These are phyloP conservation scores for Apiotrichum montevideense DNA, from an alignment of 1,284 basidiomycete species.

Conservation along the genomic window DNA sequence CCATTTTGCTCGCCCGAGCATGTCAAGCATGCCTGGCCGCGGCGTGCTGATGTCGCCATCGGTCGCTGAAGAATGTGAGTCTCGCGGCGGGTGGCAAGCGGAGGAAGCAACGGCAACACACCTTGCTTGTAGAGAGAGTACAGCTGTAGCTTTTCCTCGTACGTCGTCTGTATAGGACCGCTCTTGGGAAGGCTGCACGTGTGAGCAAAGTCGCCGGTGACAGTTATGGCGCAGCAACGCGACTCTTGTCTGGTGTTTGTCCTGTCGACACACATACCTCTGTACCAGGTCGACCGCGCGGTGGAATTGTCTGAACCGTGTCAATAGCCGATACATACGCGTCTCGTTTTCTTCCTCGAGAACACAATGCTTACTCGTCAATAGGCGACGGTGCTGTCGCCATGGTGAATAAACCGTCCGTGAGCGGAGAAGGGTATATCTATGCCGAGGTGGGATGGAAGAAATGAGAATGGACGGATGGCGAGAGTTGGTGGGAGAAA, in stretches of 20 bases:
- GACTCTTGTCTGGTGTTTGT: no score
- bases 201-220: no score
- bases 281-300: constrained; percentile 93
- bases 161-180: constrained; percentile 91
- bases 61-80: constrained; percentile 25
- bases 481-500: no score
- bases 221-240: no score
- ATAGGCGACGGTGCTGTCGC: constrained; percentile 10
- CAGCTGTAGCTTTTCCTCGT: constrained; percentile 92
- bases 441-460: background rate
- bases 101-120: constrained; percentile 34
- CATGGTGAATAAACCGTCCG: constrained; percentile 4
- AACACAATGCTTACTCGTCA: constrained; percentile 24
- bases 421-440: background rate
- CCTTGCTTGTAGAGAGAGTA: constrained; percentile 96
- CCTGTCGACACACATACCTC: constrained; percentile 24
- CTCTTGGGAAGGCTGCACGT: constrained; percentile 67
- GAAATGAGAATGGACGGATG: background rate
- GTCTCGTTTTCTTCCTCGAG: no score
- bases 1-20: constrained; percentile 93
- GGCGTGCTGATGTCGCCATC: constrained; percentile 37
- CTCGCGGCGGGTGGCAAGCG: background rate
- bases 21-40: constrained; percentile 52
- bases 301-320: constrained; percentile 64
- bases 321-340: background rate